Percentiles rank a stretch among this genome's conserved stretches.
These are phyloP conservation scores for Penicillium antarcticum DNA, from an alignment of 495 filamentous ascomycete species.

Conservation along the genomic window DNA sequence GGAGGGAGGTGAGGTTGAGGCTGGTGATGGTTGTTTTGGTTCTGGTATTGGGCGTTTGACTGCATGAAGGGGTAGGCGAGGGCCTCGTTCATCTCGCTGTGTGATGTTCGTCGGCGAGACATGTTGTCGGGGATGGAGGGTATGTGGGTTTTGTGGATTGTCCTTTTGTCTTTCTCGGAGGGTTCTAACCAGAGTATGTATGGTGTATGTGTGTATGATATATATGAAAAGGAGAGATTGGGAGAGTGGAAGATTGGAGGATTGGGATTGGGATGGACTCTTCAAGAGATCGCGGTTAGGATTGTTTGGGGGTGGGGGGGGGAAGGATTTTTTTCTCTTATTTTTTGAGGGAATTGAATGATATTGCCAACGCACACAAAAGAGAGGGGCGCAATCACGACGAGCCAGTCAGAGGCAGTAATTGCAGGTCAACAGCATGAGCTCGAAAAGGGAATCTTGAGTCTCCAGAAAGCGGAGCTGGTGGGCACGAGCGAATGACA, in stretches of 20 bases:
- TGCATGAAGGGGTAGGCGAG: constrained; percentile 35
- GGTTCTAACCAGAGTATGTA: no score
- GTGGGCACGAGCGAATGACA: constrained; percentile 3
- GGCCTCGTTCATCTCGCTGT: constrained; percentile 43
- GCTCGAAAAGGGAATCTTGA: constrained; percentile 29
- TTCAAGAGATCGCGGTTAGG: no score
- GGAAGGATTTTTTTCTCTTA: not conserved
- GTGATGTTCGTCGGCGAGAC: constrained; percentile 43
- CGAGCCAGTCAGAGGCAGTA: constrained; percentile 10
- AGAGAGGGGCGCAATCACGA: constrained; percentile 8
- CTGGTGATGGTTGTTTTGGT: not conserved
- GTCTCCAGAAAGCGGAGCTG: constrained; percentile 24
- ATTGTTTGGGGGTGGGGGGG: no score
- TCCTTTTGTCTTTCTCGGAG: not conserved
- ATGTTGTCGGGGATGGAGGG: constrained; percentile 21
- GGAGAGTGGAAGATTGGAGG: no score
- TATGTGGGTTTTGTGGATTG: constrained; percentile 2
- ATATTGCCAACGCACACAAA: constrained; percentile 8
- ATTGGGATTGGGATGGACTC: no score
- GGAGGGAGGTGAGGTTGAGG: no score
- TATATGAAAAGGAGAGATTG: no score
- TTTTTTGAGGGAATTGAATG: not conserved
- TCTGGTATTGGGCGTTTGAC: constrained; percentile 21
- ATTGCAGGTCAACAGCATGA: constrained; percentile 13
- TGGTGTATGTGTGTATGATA: no score